A percentile compares a stretch with the other conserved stretches of the same genome.
phyloP scores from a whole-genome alignment of 768 basidiomycete genomes.

The Peribolospora kevripleyi region DNA sequence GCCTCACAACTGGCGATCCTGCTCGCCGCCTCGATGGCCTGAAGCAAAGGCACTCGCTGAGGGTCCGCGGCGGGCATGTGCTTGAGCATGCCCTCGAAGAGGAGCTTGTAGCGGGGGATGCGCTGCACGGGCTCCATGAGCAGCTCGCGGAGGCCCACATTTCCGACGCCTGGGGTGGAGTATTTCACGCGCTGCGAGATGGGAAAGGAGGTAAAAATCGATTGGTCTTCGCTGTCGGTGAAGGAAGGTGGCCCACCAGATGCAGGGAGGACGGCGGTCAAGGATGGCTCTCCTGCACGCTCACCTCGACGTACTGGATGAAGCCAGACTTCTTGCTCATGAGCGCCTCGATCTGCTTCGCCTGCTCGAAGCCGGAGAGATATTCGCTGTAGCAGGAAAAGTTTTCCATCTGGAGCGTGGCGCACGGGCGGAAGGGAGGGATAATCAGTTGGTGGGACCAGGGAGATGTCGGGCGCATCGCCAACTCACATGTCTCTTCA shows the following conservation, averaged over 20 bases:
- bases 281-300: constrained; percentile 14
- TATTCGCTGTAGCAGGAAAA: background rate
- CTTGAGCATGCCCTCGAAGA: constrained; percentile 52
- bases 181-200: constrained; percentile 34
- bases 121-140: constrained; percentile 93
- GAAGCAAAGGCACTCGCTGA: constrained; percentile 49
- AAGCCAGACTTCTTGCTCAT: constrained; percentile 40
- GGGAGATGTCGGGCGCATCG: background rate
- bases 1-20: constrained; percentile 78
- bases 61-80: constrained; percentile 55
- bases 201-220: background rate
- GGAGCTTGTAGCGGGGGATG: constrained; percentile 76
- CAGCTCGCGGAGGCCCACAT: constrained; percentile 69
- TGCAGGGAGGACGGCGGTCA: background rate
- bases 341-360: constrained; percentile 1
- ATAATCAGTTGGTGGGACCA: background rate
- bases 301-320: constrained; percentile 62
- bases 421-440: background rate
- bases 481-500: constrained; percentile 40
- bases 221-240: constrained; percentile 29
- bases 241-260: background rate
- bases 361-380: background rate
- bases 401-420: constrained; percentile 1
- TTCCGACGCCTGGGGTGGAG: constrained; percentile 41
- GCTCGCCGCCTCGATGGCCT: constrained; percentile 67